Percentiles rank a stretch among this genome's conserved stretches.
These are phyloP conservation scores for Euphrasia confusa DNA, from an alignment of 257 asterid species.

Conservation along the genomic window DNA sequence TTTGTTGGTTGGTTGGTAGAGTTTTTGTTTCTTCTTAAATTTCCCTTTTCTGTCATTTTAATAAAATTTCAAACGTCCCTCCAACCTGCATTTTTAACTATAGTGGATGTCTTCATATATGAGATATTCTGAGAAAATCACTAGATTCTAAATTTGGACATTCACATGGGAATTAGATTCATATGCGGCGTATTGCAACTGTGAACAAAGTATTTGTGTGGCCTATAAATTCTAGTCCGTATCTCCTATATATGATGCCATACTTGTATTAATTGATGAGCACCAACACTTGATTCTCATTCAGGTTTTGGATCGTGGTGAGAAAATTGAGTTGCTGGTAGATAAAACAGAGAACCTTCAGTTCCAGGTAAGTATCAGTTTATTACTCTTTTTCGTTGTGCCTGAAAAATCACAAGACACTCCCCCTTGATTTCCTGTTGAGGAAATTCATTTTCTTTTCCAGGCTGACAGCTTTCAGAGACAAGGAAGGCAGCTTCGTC, in stretches of 20 bases:
- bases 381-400: not conserved
- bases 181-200: not conserved
- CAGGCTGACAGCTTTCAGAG: conserved; percentile 98
- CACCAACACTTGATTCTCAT: conserved; percentile 7
- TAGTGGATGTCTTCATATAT: not conserved
- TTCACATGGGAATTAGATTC: not conserved
- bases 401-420: not conserved
- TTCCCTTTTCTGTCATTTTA: not conserved
- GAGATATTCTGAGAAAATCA: too few species aligned
- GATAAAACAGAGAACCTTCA: conserved; percentile 96
- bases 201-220: too few species aligned
- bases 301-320: conserved; percentile 97
- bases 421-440: not conserved
- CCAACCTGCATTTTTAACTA: not conserved
- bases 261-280: not conserved
- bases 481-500: conserved; percentile 92
- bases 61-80: not conserved
- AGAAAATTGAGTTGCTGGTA: conserved; percentile 86
- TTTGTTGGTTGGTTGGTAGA: too few species aligned
- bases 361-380: conserved; percentile 57
- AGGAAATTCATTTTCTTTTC: conserved; percentile 5
- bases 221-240: not conserved
- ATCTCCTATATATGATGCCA: not conserved
- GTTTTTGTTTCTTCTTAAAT: not conserved
- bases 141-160: too few species aligned